Evolutionary conservation across 2,329 filamentous ascomycete genomes (phyloP), one percentile per base, ranked within the genome.

Genomic region (Pyrenophora teres): DNA sequence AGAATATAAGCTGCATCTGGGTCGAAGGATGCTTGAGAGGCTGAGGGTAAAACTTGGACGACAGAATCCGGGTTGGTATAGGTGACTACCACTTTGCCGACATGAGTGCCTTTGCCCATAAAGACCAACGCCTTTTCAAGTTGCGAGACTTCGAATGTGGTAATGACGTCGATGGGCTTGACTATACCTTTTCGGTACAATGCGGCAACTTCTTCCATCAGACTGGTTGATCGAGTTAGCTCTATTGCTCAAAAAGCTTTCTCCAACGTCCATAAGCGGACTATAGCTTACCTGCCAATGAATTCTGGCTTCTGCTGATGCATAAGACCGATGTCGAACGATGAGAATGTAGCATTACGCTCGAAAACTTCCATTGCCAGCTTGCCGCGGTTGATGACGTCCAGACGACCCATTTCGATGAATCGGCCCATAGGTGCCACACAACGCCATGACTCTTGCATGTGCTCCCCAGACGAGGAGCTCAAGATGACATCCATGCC

Each of bases 381-480:
- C 12, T 23, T 33, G 12, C 21, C 33, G 10, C 32, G 15, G 38
- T 53, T 49, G 13, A 37, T 16, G 3, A 67, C 56, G 25, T 66
- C 63, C 1, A 58, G 5, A 18, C 59, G 45, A 9, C 61, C 61
- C 4, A 66, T 46, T 12, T 65, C 59, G 39, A 67, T 58, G 15
- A 65, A 47, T 16, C 70, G 57, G 75, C 77, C 82, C 0, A 71
- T 61, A 6, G 54, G 52, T 6, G 69, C 68, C 15, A 71, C 21
- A 23, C 21, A 23, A 7, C 21, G 21, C 21, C 21, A 23, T 23
- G 21, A 23, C 7, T 23, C 44, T 2, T 55, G 40, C 6, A 71
- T 47, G 13, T 48, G 18, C 3, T 67, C 59, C 8, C 67, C 68
- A 12, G 50, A 37, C 1, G 40, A 6, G 6, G 49, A 21, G 51